A percentile compares a stretch with the other conserved stretches of the same genome.
These are phyloP conservation scores for Apium graveolens DNA, from an alignment of 129 eudicot genomes.

Conservation along the genomic window DNA sequence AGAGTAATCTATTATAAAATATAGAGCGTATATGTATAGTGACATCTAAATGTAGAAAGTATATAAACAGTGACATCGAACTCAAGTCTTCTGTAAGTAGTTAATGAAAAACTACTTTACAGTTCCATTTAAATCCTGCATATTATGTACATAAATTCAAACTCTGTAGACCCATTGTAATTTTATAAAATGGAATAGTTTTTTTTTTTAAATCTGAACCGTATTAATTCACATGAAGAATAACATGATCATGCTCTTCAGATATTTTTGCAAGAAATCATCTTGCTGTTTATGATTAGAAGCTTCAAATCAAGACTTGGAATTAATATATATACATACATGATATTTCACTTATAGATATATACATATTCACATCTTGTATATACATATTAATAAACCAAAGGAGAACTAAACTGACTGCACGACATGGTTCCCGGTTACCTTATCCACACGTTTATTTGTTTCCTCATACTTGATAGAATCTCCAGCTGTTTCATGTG, in stretches of 20 bases:
- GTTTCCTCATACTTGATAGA: constrained; percentile 72
- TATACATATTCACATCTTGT: neutral
- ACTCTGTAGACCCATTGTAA: neutral
- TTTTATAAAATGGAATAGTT: neutral
- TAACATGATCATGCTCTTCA: neutral
- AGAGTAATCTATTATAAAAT: neutral
- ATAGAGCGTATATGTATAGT: neutral
- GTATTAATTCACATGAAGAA: neutral
- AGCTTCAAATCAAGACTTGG: neutral
- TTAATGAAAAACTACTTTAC: neutral
- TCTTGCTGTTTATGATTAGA: neutral
- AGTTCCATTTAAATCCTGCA: neutral
- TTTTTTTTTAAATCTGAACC: neutral
- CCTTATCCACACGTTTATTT: constrained; percentile 75
- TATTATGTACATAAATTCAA: neutral
- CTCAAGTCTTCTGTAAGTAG: neutral
- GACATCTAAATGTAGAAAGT: neutral
- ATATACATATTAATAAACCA: neutral
- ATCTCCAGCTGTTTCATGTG: constrained; percentile 62
- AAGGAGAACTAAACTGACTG: neutral
- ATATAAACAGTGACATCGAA: neutral
- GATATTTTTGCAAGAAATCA: neutral
- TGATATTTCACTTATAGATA: neutral
- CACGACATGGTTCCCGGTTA: constrained; percentile 41
- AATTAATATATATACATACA: neutral